Base-by-base conservation (phyloP, 805 yeast genomes). In the Spathaspora girioi region DNA sequence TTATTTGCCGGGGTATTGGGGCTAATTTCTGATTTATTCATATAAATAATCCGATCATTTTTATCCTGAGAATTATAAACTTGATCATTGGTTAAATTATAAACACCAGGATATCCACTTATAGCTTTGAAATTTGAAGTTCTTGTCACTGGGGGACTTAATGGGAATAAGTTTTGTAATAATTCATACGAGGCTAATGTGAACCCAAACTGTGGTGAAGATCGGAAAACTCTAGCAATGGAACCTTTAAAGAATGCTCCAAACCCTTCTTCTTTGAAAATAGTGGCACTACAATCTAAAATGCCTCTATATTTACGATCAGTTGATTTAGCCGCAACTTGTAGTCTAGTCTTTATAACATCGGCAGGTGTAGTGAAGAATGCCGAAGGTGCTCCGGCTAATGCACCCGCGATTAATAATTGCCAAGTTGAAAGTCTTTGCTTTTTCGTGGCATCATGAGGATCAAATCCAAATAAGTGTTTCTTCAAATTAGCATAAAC, bases 351-450 rank as follows among this genome's bases (percentile, higher is more conserved):
- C 74, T 93, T 93, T 61, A 94, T 88, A 46, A 93, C 98, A 76
- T 93, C 99, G 63, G 90, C 91, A 1, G 99, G 99, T 0, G 99
- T 93, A 1, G 99, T 93, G 58, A 92, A 75, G 68, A 87, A 93
- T 10, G 98, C 98, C 29, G 98, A 96, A 9, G 99, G 99, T 76
- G 96, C 90, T 65, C 98, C 99, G 12, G 99, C 98, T 56, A 92
- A 66, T 10, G 96, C 97, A 69, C 99, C 99, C 54, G 96, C 82
- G 4, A 82, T 67, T 54, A 93, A 79, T 57, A 94, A 75, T 69
- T 93, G 96, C 87, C 93, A 85, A 27, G 96, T 82, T 55, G 82
- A 83, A 54, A 92, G 80, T 55, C 79, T 77, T 45, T 74, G 77
- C 59, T 80, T 76, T 59, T 83, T 80, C 50, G 77, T 77, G 26